Evolutionary conservation across 1,284 basidiomycete species (phyloP).

Genomic region (Phylloporus sp.): DNA sequence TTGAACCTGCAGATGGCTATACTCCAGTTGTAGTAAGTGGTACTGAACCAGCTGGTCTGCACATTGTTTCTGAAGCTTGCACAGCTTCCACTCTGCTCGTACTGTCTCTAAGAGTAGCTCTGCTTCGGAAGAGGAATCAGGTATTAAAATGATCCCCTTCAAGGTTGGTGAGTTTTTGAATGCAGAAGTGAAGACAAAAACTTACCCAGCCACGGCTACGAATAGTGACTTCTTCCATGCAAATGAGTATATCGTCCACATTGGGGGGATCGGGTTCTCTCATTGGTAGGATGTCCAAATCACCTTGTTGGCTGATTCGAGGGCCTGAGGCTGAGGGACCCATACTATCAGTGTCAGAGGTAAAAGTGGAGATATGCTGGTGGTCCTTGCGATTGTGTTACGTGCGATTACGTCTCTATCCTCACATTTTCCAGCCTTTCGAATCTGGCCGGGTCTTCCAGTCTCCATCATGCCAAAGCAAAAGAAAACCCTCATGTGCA

Average conservation of each 20-base stretch:
- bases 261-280: too few relatives aligned
- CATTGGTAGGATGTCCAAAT: too few relatives aligned
- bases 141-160: not conserved
- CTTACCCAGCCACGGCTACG: too few relatives aligned
- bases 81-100: constrained; percentile 8
- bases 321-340: too few relatives aligned
- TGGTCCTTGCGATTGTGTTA: too few relatives aligned
- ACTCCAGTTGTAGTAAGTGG: constrained; percentile 5
- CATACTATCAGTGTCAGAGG: too few relatives aligned
- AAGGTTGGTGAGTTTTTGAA: not conserved
- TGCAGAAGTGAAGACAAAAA: too few relatives aligned
- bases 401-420: too few relatives aligned
- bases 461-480: constrained; percentile 1
- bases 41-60: constrained; percentile 9
- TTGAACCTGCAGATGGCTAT: constrained; percentile 10
- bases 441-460: too few relatives aligned
- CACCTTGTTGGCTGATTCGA: too few relatives aligned
- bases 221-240: not conserved
- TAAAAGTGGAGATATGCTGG: too few relatives aligned
- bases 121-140: not conserved
- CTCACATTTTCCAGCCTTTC: too few relatives aligned
- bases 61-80: constrained; percentile 8
- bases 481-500: not conserved
- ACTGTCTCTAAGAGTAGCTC: constrained; percentile 8
- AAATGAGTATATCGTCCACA: not conserved